Evolutionary conservation across 148 eudicot genomes (phyloP).

Genomic region (Camellia granthamiana): DNA sequence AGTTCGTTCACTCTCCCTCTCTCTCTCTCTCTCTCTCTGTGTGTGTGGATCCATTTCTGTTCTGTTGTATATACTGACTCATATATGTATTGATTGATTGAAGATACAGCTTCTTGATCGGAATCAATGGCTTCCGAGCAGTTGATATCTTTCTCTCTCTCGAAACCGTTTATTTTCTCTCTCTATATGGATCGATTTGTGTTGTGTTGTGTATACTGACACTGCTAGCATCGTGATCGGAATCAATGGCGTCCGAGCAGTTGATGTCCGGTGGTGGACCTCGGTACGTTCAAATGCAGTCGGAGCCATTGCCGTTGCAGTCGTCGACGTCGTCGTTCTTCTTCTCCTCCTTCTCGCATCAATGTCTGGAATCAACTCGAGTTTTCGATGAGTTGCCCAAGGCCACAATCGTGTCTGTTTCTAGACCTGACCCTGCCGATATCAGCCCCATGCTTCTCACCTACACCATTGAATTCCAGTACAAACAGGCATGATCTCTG

Average conservation of each 20-base stretch:
- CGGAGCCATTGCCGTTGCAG: conserved; percentile 36
- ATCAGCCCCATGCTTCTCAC: conserved; percentile 84
- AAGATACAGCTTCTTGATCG: too few relatives aligned
- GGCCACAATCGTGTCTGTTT: conserved; percentile 68
- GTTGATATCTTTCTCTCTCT: too few relatives aligned
- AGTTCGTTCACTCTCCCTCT: too few relatives aligned
- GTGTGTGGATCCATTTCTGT: too few relatives aligned
- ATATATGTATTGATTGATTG: too few relatives aligned
- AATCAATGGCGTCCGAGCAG: conserved; percentile 61
- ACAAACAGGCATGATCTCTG: conserved; percentile 51
- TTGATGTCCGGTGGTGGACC: conserved; percentile 45
- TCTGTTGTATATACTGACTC: too few relatives aligned
- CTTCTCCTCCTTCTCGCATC: conserved; percentile 48
- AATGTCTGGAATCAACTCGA: conserved; percentile 42
- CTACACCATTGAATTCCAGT: conserved; percentile 72
- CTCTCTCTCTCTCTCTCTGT: too few relatives aligned
- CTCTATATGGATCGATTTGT: background rate
- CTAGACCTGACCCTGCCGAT: conserved; percentile 89
- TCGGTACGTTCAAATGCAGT: conserved; percentile 56
- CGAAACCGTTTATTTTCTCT: background rate
- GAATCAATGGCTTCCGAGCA: too few relatives aligned
- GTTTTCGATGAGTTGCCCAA: conserved; percentile 88
- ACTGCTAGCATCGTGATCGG: conserved; percentile 1
- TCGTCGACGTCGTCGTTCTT: conserved; percentile 41
- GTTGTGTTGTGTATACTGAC: background rate